Conservation (phyloP, 2,329 filamentous ascomycete species). For the Pestalotiopsis sp. region DNA sequence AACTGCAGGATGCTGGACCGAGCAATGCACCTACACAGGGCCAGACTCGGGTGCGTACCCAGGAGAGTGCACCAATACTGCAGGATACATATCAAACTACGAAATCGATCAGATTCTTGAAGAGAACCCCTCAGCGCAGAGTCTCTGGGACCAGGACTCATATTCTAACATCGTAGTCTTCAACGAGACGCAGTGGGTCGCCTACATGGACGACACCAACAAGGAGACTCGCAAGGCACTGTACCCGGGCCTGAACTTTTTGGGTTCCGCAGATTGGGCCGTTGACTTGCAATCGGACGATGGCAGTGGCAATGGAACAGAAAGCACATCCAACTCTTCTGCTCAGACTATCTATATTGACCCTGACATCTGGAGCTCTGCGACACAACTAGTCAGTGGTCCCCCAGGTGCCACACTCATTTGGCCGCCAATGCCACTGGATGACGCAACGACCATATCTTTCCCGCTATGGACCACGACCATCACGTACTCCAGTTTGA, state of each 20-base stretch:
- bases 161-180: slow-evolving; percentile 31
- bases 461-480: neutral
- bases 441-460: too few species aligned
- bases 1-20: slow-evolving; percentile 22
- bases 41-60: slow-evolving; percentile 22
- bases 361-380: too few species aligned
- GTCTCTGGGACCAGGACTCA: neutral
- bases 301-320: neutral
- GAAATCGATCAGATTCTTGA: slow-evolving; percentile 26
- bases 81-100: slow-evolving; percentile 34
- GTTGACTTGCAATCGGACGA: slow-evolving; percentile 29
- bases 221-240: slow-evolving; percentile 23
- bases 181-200: slow-evolving; percentile 34
- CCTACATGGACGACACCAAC: slow-evolving; percentile 31
- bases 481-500: neutral
- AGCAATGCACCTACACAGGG: slow-evolving; percentile 27
- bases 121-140: neutral
- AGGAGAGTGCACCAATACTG: slow-evolving; percentile 31
- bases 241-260: slow-evolving; percentile 30
- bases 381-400: too few species aligned
- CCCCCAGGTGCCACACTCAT: too few species aligned
- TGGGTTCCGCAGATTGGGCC: slow-evolving; percentile 37
- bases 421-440: too few species aligned
- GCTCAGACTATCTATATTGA: too few species aligned
- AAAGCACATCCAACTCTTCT: neutral